phyloP scores from a whole-genome alignment of 768 basidiomycete species.

The Termitomyces bulborhizus region DNA sequence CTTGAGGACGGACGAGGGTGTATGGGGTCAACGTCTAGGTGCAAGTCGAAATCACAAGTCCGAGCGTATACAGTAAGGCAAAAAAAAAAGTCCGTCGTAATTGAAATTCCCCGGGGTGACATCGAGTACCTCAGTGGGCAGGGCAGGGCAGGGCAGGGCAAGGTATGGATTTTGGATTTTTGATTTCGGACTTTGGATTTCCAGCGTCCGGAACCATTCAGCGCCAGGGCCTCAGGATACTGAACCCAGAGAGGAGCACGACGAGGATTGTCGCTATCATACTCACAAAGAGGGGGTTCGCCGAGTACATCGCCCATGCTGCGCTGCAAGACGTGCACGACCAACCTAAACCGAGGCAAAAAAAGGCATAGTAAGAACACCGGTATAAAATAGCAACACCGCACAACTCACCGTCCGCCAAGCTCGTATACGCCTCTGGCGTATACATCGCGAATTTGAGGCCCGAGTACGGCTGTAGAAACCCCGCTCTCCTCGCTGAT shows the following conservation, averaged over 20 bases:
- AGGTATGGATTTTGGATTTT: too few species aligned
- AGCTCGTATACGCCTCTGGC: conserved; percentile 63
- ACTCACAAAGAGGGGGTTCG: conserved; percentile 53
- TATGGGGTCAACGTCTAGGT: not conserved
- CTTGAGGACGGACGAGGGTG: not conserved
- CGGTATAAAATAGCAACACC: not conserved
- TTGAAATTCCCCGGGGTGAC: not conserved
- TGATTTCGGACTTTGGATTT: too few species aligned
- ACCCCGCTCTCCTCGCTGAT: conserved; percentile 53
- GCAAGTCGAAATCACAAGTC: not conserved
- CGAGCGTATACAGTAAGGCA: not conserved
- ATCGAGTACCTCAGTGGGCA: not conserved
- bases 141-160: not conserved
- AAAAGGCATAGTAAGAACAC: not conserved
- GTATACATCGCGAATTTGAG: conserved; percentile 83
- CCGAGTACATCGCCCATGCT: conserved; percentile 24
- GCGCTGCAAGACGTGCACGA: conserved; percentile 43
- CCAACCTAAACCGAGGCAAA: conserved; percentile 38
- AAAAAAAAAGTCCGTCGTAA: not conserved
- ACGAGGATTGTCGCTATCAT: conserved; percentile 52
- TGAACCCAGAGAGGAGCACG: conserved; percentile 61
- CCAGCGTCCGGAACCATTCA: not conserved
- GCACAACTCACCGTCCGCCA: conserved; percentile 42
- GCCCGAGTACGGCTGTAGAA: conserved; percentile 60
- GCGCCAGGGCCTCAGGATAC: conserved; percentile 36